These are phyloP conservation scores for Phytophthora kernoviae DNA, from an alignment of 352 stramenopile genomes.

Conservation along the genomic window DNA sequence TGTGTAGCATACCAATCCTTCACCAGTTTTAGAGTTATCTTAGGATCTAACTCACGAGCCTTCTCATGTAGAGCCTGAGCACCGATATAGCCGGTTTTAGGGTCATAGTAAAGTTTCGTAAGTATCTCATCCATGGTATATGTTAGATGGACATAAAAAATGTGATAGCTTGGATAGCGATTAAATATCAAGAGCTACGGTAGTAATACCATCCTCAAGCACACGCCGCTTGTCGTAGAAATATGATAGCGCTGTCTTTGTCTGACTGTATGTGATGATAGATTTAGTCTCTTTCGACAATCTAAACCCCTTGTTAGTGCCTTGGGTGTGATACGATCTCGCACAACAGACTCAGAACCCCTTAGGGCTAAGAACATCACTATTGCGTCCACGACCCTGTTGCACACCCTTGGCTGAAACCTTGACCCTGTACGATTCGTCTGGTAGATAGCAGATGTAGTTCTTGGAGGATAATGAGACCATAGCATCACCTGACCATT, in stretches of 20 bases:
- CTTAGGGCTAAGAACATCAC: conserved; percentile 17
- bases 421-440: conserved; percentile 17
- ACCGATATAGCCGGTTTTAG: conserved; percentile 23
- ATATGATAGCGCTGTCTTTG: conserved; percentile 24
- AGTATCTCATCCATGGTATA: conserved; percentile 17
- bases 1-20: conserved; percentile 26
- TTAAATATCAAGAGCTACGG: conserved; percentile 30
- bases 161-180: not conserved
- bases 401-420: conserved; percentile 28
- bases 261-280: conserved; percentile 30
- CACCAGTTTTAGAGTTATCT: conserved; percentile 27
- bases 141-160: conserved; percentile 3
- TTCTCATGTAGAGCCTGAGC: conserved; percentile 26
- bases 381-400: conserved; percentile 12
- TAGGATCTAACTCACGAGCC: conserved; percentile 9
- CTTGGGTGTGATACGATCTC: conserved; percentile 20
- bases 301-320: conserved; percentile 34
- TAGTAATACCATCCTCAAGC: conserved; percentile 31
- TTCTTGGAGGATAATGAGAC: conserved; percentile 22
- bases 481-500: conserved; percentile 23
- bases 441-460: conserved; percentile 34
- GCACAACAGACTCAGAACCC: conserved; percentile 23
- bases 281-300: conserved; percentile 24
- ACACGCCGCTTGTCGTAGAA: conserved; percentile 11
- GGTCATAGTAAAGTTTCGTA: conserved; percentile 27